These are phyloP conservation scores for Diphasiastrum complanatum DNA, from an alignment of 83 land plant genomes.

Conservation along the genomic window DNA sequence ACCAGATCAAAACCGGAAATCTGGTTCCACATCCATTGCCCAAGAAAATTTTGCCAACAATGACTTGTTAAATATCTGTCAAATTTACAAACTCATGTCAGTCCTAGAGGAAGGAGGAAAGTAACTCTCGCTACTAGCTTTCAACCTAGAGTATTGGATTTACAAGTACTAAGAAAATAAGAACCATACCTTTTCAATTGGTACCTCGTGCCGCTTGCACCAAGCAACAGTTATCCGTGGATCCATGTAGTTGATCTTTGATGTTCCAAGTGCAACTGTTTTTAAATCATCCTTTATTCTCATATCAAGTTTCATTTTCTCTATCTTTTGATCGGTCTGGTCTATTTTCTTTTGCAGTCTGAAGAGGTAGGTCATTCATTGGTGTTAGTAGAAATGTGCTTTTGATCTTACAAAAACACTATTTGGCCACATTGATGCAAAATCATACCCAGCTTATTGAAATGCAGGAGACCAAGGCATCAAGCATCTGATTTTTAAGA, in stretches of 20 bases:
- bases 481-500: too few species aligned
- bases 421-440: neutral
- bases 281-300: slow-evolving; percentile 24
- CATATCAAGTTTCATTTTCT: slow-evolving; percentile 11
- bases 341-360: slow-evolving; percentile 24
- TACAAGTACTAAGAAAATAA: too few species aligned
- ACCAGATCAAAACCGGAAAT: too few species aligned
- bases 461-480: neutral
- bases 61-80: too few species aligned
- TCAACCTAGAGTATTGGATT: too few species aligned
- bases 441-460: neutral
- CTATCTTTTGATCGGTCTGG: slow-evolving; percentile 4
- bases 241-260: slow-evolving; percentile 32
- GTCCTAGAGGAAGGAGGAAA: too few species aligned
- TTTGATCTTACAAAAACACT: neutral
- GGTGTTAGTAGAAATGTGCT: neutral
- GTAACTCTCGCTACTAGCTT: too few species aligned
- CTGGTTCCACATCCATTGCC: too few species aligned
- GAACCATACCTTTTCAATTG: slow-evolving; percentile 33
- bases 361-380: neutral
- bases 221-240: slow-evolving; percentile 31
- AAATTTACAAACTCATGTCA: too few species aligned
- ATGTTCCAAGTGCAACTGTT: slow-evolving; percentile 24
- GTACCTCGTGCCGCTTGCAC: slow-evolving; percentile 30
- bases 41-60: too few species aligned